Percentiles rank a stretch among this genome's conserved stretches.
These are phyloP conservation scores for Thermochaetoides thermophila DNA, from an alignment of 495 filamentous ascomycete genomes.

Conservation along the genomic window DNA sequence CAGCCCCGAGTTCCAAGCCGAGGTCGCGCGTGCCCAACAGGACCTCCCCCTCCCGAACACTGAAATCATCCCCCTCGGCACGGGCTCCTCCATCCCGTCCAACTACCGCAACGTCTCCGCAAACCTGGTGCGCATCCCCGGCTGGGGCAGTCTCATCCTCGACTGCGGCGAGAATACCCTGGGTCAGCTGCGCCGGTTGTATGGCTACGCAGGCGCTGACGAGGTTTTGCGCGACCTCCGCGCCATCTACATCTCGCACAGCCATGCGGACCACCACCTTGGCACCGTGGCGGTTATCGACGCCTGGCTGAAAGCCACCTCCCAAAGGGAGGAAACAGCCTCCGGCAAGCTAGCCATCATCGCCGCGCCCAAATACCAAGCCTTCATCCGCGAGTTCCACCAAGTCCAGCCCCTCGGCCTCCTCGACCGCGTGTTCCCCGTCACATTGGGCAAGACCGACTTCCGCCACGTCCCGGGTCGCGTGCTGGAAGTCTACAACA, in stretches of 20 bases:
- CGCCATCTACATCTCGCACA: constrained; percentile 83
- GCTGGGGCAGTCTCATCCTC: constrained; percentile 66
- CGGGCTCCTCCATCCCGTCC: constrained; percentile 74
- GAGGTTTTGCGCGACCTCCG: constrained; percentile 63
- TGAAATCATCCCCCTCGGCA: constrained; percentile 78
- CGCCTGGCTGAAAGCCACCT: constrained; percentile 42
- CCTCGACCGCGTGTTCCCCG: constrained; percentile 22
- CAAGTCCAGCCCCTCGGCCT: constrained; percentile 62
- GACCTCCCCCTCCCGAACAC: constrained; percentile 54
- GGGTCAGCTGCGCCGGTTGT: constrained; percentile 73
- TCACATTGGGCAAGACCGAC: constrained; percentile 11
- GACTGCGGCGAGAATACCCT: constrained; percentile 90
- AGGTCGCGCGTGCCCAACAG: constrained; percentile 28
- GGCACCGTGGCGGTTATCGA: constrained; percentile 67
- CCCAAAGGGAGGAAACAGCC: not conserved
- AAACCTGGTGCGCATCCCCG: constrained; percentile 73
- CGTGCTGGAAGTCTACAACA: no score
- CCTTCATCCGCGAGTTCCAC: constrained; percentile 65
- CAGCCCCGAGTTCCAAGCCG: constrained; percentile 23
- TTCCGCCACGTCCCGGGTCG: not conserved
- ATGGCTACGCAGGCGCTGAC: constrained; percentile 43
- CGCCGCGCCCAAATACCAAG: constrained; percentile 37
- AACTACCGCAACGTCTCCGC: constrained; percentile 92
- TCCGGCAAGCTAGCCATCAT: constrained; percentile 8
- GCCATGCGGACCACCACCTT: constrained; percentile 94